Evolutionary conservation across 1,284 basidiomycete genomes (phyloP), one percentile per base, ranked within the genome.

Genomic region (Afroboletus lepidellus): DNA sequence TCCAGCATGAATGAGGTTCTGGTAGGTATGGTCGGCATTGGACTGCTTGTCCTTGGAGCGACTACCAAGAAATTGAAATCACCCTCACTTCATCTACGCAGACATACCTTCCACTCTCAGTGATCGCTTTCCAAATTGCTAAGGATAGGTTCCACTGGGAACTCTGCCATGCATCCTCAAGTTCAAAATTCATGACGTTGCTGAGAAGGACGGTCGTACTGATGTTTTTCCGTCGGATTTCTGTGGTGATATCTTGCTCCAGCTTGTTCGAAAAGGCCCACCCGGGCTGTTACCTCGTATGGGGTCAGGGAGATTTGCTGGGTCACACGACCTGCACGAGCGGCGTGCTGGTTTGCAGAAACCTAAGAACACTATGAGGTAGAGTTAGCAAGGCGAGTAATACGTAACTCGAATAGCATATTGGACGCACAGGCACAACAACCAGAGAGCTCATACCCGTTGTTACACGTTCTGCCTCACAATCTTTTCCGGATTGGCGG

Each of bases 81-180:
- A 23, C 36, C 6, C 77, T 54, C 63, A 92, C 92, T 78, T 99
- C 95, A 63, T 98, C 95, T 0, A 96, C 98, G 70, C 96, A 98
- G n/a, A 80, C 76, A 73, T 94, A 98, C 57, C 88, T 81, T 69
- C 98, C 97, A 64, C 92, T 95, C 36, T 93, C 91, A 56, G 99
- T 93, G 66, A 99, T 97, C 2, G 91, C 86, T 71, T 98, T n/a
- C n/a, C n/a, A n/a, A n/a, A n/a, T n/a, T 98, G 37, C 90, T 93
- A 61, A 99, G 75, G 89, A 98, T 98, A 3, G 97, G 97, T 64
- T 99, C 97, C 36, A 98, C 92, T 6, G 96, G 96, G 72, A 99
- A 99, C 69, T 99, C 97, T 5, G 96, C 96, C 97, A 99, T 99
- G 44, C 94, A 77, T 51, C 97, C 1, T 97, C 97, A 23, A 99